Evolutionary conservation across 2,329 filamentous ascomycete species (phyloP).

Genomic region (Dothistroma septosporum): DNA sequence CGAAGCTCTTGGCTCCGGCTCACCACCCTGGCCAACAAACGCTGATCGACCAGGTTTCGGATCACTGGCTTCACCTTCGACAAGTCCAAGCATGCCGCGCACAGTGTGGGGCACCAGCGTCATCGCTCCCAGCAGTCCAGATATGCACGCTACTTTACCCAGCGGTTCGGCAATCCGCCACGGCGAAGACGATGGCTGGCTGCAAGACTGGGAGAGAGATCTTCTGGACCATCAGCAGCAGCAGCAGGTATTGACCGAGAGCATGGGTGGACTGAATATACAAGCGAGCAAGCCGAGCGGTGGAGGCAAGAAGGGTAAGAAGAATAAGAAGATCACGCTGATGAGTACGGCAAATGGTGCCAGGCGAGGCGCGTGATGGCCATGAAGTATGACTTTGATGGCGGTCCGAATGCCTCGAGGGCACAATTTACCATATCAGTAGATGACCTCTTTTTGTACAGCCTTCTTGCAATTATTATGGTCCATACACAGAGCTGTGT

Average conservation of each 20-base stretch:
- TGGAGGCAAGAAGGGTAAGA: slow-evolving; percentile 56
- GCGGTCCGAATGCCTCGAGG: neutral
- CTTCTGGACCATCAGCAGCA: slow-evolving; percentile 62
- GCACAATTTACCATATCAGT: neutral
- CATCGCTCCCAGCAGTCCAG: slow-evolving; percentile 57
- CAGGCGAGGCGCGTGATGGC: slow-evolving; percentile 23
- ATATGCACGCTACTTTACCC: slow-evolving; percentile 43
- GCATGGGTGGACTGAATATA: slow-evolving; percentile 18
- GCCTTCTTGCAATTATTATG: too few species aligned
- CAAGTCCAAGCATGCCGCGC: slow-evolving; percentile 68
- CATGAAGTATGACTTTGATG: neutral
- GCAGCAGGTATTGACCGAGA: slow-evolving; percentile 13
- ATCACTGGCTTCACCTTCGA: slow-evolving; percentile 71
- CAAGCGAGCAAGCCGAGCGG: slow-evolving; percentile 40
- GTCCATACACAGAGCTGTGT: too few species aligned
- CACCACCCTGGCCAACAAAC: slow-evolving; percentile 52
- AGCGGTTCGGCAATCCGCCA: slow-evolving; percentile 37
- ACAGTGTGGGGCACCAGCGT: slow-evolving; percentile 92
- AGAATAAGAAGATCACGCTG: slow-evolving; percentile 64
- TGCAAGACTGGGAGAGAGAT: slow-evolving; percentile 77
- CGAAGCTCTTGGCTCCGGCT: slow-evolving; percentile 13
- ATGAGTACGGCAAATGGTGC: slow-evolving; percentile 57
- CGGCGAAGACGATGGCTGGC: slow-evolving; percentile 72
- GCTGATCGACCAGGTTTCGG: slow-evolving; percentile 60
- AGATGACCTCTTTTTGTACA: too few species aligned